A percentile compares a stretch with the other conserved stretches of the same genome.
These are phyloP conservation scores for Didymella keratinophila DNA, from an alignment of 2,329 filamentous ascomycete species.

Conservation along the genomic window DNA sequence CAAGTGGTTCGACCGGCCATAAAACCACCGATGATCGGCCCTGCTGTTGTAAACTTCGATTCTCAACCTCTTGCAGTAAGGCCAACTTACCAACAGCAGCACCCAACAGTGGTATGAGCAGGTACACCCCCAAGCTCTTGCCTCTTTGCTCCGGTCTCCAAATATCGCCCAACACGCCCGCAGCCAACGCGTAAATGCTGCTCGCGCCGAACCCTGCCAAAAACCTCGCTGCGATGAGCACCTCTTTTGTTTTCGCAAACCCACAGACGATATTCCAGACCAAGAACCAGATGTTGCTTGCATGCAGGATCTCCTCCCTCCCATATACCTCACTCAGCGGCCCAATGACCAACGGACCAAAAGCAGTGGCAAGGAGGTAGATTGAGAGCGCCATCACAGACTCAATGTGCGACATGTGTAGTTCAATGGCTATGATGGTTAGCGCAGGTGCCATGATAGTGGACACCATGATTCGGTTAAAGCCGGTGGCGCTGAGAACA, in stretches of 20 bases:
- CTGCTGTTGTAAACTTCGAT: conserved; percentile 9
- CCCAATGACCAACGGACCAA: conserved; percentile 40
- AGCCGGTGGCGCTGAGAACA: conserved; percentile 35
- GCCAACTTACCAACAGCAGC: conserved; percentile 29
- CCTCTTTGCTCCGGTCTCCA: conserved; percentile 38
- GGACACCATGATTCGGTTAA: conserved; percentile 42
- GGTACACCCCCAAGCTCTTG: conserved; percentile 19
- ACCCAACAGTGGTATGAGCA: conserved; percentile 33
- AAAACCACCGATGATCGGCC: conserved; percentile 41
- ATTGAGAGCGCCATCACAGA: conserved; percentile 39
- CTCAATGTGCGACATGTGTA: conserved; percentile 34
- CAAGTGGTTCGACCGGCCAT: conserved; percentile 37
- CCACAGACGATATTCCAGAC: conserved; percentile 40
- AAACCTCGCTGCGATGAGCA: conserved; percentile 36
- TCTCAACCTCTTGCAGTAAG: too few relatives aligned
- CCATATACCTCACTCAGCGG: conserved; percentile 44
- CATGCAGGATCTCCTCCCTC: conserved; percentile 31
- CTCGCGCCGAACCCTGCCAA: conserved; percentile 39
- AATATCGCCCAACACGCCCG: conserved; percentile 36
- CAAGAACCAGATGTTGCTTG: conserved; percentile 36
- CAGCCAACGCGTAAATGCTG: conserved; percentile 32
- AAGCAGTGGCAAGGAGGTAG: conserved; percentile 39
- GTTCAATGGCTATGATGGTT: conserved; percentile 29
- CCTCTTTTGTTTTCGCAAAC: conserved; percentile 34
- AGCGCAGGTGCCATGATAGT: conserved; percentile 44